Evolutionary conservation across 1,284 basidiomycete genomes (phyloP).

Genomic region (Ceratobasidium sp.): DNA sequence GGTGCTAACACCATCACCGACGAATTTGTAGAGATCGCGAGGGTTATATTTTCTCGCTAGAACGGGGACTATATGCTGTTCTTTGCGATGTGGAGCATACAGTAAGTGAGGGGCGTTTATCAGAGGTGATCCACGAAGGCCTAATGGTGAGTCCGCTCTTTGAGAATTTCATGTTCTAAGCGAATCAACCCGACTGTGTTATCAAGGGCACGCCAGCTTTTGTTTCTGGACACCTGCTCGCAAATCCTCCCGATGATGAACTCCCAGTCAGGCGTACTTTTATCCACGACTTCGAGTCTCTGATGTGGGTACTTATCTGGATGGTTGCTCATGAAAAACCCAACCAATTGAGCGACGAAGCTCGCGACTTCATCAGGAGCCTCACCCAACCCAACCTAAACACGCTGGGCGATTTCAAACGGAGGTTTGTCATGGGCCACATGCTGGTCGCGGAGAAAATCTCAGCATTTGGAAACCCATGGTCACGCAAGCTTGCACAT

Average conservation of each 20-base stretch:
- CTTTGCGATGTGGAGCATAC: neutral
- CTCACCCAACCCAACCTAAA: neutral
- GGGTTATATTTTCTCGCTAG: too few species aligned
- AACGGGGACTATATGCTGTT: neutral
- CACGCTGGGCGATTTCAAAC: neutral
- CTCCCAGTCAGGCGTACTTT: neutral
- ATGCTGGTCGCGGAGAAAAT: neutral
- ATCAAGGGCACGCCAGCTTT: conserved; percentile 25
- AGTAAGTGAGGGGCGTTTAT: neutral
- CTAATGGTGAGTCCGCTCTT: neutral
- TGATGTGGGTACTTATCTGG: conserved; percentile 21
- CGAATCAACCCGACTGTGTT: too few species aligned
- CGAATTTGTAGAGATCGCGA: too few species aligned
- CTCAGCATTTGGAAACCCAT: neutral
- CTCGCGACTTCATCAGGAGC: neutral
- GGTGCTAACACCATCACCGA: too few species aligned
- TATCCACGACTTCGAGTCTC: conserved; percentile 16
- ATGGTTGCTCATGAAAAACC: neutral
- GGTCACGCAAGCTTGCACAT: neutral
- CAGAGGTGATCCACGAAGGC: neutral
- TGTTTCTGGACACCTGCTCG: conserved; percentile 3
- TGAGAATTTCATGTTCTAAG: neutral
- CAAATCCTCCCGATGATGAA: neutral
- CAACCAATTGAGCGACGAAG: neutral
- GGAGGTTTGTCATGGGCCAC: neutral